Evolutionary conservation across 345 rosid genomes (phyloP), one percentile per base, ranked within the genome.

Genomic region (Eucalyptus cloeziana): DNA sequence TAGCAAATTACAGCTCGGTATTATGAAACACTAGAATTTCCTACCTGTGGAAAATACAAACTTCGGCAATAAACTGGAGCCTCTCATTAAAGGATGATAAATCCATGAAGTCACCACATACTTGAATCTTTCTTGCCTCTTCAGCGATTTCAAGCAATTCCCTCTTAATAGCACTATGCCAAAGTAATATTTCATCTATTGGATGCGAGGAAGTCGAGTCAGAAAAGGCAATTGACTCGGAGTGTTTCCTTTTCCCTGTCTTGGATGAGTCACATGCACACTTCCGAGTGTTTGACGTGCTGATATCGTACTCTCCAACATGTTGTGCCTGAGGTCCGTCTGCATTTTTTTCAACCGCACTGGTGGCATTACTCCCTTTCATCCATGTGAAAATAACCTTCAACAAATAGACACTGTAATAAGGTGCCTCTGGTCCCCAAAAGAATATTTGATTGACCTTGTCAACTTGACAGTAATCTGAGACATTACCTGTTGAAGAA

Each of bases 31-130:
- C 21, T 50, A 76, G 56, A 90, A 87, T 47, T 27, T 89, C 71
- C 43, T 95, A 96, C 99, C 99, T 95, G 92, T 96, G 99, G 91
- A 94, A 97, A 90, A 96, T 96, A 94, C 97, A 96, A 87, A 97
- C 95, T 93, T 97, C 99, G 49, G 98, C 97, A 92, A 96, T 94
- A 89, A 93, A 97, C 91, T 97, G 97, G 90, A 96, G 91, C 85
- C 97, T 95, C 91, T 96, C 97, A 89, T 96, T 94, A 89, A 97
- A 97, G 91, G 93, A 93, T 79, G 97, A 93, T 71, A 96, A 88
- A 93, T 96, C 93, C 25, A 93, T 92, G 91, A 95, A 96, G 91
- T 96, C 95, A 88, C 96, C 98, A 90, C 94, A 95, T 89, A 91
- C 92, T 92, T 94, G 97, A 88, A 97, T 96, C 89, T 89, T 97